phyloP scores from a whole-genome alignment of 2,329 filamentous ascomycete genomes.

The Hansfordia pulvinata region DNA sequence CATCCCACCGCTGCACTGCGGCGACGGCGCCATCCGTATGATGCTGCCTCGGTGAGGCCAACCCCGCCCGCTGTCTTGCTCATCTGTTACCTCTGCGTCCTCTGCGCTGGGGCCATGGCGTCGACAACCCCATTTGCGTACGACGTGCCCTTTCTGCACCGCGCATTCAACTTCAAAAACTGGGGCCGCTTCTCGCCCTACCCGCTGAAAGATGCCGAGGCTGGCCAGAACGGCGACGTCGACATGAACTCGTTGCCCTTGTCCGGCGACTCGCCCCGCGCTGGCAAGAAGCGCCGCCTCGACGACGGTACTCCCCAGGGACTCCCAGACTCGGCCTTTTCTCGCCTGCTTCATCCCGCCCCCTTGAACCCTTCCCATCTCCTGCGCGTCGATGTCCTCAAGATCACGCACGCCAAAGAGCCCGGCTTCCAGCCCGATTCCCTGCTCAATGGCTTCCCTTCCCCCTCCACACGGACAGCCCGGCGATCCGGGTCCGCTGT shows the following conservation, averaged over 20 bases:
- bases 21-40: too few species aligned
- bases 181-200: constrained; percentile 25
- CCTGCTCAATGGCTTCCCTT: too few species aligned
- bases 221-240: too few species aligned
- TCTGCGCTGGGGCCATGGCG: constrained; percentile 33
- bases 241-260: too few species aligned
- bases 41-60: too few species aligned
- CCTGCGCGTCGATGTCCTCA: constrained; percentile 38
- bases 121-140: constrained; percentile 29
- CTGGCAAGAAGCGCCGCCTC: constrained; percentile 36
- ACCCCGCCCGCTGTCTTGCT: too few species aligned
- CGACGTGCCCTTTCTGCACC: constrained; percentile 38
- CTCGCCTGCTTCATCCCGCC: constrained; percentile 10
- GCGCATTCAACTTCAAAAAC: constrained; percentile 39
- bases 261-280: too few species aligned
- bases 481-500: constrained; percentile 24
- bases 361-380: constrained; percentile 20
- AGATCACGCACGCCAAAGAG: constrained; percentile 34
- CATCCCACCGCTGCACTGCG: too few species aligned
- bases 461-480: too few species aligned
- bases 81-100: constrained; percentile 3
- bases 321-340: constrained; percentile 10
- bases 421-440: constrained; percentile 21
- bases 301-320: constrained; percentile 22
- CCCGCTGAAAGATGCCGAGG: constrained; percentile 32